Evolutionary conservation across 345 rosid genomes (phyloP).

Genomic region (Ceriops zippeliana): DNA sequence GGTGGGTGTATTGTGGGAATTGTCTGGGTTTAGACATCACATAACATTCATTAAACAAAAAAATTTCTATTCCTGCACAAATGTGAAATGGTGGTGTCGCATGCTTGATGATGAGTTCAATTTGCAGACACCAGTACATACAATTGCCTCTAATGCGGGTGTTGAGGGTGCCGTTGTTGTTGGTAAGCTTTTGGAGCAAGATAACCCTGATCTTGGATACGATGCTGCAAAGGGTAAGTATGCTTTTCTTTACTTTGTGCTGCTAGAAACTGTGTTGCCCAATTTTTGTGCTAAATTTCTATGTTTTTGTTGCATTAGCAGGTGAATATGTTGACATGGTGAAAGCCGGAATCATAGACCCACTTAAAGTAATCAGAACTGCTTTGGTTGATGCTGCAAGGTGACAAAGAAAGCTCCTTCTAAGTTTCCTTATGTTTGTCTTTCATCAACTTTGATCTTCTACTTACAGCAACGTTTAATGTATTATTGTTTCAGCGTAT

Average conservation of each 20-base stretch:
- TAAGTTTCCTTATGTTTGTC: no score
- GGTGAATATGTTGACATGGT: slow-evolving; percentile 97
- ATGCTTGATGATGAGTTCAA: not conserved
- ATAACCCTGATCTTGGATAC: slow-evolving; percentile 77
- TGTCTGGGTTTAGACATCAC: no score
- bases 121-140: slow-evolving; percentile 81
- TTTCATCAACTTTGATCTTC: not conserved
- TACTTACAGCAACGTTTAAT: not conserved
- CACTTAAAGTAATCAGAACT: slow-evolving; percentile 91
- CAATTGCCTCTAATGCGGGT: slow-evolving; percentile 87
- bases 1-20: no score
- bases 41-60: no score
- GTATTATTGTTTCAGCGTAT: slow-evolving; percentile 49
- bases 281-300: not conserved
- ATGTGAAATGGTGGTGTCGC: no score
- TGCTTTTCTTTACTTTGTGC: not conserved
- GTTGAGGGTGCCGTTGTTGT: slow-evolving; percentile 96
- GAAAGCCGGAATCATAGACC: slow-evolving; percentile 87
- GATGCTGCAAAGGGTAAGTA: slow-evolving; percentile 94
- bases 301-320: slow-evolving; percentile 20
- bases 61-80: no score
- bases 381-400: slow-evolving; percentile 96
- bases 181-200: slow-evolving; percentile 90
- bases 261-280: not conserved
- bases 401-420: slow-evolving; percentile 24